Percentiles rank a stretch among this genome's conserved stretches.
Evolutionary conservation across 371 early-diverging fungal genomes (phyloP).

Genomic region (Enterospora canceri): DNA sequence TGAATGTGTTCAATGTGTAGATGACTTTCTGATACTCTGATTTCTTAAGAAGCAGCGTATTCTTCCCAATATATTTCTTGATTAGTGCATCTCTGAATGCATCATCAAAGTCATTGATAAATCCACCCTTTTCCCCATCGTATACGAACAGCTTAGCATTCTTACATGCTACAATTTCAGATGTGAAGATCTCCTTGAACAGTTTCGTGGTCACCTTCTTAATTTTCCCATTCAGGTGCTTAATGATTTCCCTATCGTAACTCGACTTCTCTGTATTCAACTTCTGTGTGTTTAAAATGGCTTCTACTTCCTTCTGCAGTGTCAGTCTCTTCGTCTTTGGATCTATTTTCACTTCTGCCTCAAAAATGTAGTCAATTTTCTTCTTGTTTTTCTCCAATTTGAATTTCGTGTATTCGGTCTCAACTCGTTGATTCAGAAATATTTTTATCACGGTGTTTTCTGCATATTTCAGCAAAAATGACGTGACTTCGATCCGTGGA

Average conservation of each 20-base stretch:
- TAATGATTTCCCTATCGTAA: background rate
- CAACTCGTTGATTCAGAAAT: constrained; percentile 3
- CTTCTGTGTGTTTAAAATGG: background rate
- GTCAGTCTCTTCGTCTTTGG: background rate
- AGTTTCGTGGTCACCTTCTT: background rate
- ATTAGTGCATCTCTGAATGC: constrained; percentile 22
- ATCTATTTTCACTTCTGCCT: constrained; percentile 3
- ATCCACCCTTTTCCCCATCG: background rate
- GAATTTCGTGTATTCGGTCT: constrained; percentile 6
- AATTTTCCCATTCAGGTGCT: background rate
- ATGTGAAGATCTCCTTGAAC: background rate
- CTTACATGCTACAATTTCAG: background rate
- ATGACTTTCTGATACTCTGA: constrained; percentile 17
- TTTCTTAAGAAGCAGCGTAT: constrained; percentile 15
- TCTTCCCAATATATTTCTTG: constrained; percentile 15
- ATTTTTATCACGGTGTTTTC: background rate
- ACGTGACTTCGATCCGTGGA: background rate
- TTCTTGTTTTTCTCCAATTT: constrained; percentile 13
- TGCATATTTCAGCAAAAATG: background rate
- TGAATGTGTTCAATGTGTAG: constrained; percentile 24
- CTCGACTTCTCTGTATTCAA: background rate
- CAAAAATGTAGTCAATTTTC: constrained; percentile 12
- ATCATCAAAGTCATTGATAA: background rate
- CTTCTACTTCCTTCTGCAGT: background rate
- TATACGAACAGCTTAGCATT: background rate